Base-by-base conservation (phyloP, 2,329 filamentous ascomycete species). In the Aspergillus versicolor region DNA sequence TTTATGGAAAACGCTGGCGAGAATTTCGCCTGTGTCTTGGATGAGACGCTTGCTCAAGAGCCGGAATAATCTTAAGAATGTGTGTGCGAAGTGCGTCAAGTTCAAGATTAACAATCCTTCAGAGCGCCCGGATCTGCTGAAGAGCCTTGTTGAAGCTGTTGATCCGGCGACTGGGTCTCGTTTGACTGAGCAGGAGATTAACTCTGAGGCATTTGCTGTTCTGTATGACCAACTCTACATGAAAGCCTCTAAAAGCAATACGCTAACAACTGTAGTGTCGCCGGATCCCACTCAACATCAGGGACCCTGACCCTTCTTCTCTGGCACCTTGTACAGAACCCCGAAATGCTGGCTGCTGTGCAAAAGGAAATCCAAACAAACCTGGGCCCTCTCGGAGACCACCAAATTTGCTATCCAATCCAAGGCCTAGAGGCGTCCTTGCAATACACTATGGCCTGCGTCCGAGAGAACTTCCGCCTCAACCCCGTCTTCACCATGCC, bases 401-500 rank as follows among this genome's bases (percentile, higher is more conserved):
- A 50, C 13, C 17, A 41, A 13, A 40, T n/a, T 11, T 22, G 34
- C 11, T 50, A 50, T 6, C 32, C 34, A 3, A 50, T 50, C 5
- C 7, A 34, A n/a, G 47, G 32, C 19, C 12, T 50, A 9, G 34
- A 50, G 9, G 8, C 32, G 2, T 40, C 34, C 5, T n/a, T 50
- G 1, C n/a, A 1, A 2, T 50, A 40, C 8, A 38, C 32, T 27
- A 38, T 38, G 32, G 32, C 32, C 34, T 50, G 47, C 34, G 32
- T 41, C 5, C 47, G 47, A 17, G 47, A 50, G 17, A 50, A 50
- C 32, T 50, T 50, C 32, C 30, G 47, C 4, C 13, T 41, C 4
- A 50, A 38, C 11, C 47, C 47, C n/a, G 47, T 50, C 17, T 50
- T 50, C 19, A 50, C 47, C 7, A 50, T 50, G 47, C 34, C 47